Evolutionary conservation across 257 asterid species (phyloP).

Genomic region (Echium plantagineum): DNA sequence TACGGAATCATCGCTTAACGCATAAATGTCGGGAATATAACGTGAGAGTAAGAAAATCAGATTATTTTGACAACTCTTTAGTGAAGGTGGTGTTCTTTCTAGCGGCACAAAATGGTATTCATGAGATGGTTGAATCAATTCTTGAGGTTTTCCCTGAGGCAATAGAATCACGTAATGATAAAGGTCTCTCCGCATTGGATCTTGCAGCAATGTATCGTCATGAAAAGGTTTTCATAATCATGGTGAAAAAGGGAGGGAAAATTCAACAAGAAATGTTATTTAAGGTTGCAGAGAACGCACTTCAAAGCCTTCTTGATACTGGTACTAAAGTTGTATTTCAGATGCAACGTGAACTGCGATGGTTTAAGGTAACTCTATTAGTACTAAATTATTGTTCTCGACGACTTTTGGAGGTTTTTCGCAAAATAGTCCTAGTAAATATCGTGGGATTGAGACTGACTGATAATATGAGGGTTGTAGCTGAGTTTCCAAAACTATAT

Average conservation of each 20-base stretch:
- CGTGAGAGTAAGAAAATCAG: not conserved
- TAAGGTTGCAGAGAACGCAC: slow-evolving; percentile 22
- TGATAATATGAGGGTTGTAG: too few relatives aligned
- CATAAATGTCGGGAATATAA: slow-evolving; percentile 18
- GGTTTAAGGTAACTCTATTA: slow-evolving; percentile 18
- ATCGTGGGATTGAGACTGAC: too few relatives aligned
- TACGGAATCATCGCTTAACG: slow-evolving; percentile 17
- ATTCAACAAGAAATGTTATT: slow-evolving; percentile 16
- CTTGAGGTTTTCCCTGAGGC: slow-evolving; percentile 20
- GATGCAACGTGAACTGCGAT: slow-evolving; percentile 26
- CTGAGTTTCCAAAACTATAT: too few relatives aligned
- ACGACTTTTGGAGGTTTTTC: too few relatives aligned
- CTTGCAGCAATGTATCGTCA: slow-evolving; percentile 15
- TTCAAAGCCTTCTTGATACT: slow-evolving; percentile 17
- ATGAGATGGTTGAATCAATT: slow-evolving; percentile 17
- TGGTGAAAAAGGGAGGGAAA: slow-evolving; percentile 1
- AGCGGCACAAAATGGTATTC: slow-evolving; percentile 12
- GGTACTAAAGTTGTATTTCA: slow-evolving; percentile 18
- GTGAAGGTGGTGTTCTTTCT: slow-evolving; percentile 7
- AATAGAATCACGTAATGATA: slow-evolving; percentile 16
- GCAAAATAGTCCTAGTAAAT: too few relatives aligned
- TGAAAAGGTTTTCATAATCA: slow-evolving; percentile 16
- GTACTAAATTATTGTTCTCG: not conserved
- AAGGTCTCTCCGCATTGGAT: slow-evolving; percentile 16
- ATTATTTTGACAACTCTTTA: not conserved